These are phyloP conservation scores for Aaosphaeria pasadenensis DNA, from an alignment of 2,329 filamentous ascomycete species.

Conservation along the genomic window DNA sequence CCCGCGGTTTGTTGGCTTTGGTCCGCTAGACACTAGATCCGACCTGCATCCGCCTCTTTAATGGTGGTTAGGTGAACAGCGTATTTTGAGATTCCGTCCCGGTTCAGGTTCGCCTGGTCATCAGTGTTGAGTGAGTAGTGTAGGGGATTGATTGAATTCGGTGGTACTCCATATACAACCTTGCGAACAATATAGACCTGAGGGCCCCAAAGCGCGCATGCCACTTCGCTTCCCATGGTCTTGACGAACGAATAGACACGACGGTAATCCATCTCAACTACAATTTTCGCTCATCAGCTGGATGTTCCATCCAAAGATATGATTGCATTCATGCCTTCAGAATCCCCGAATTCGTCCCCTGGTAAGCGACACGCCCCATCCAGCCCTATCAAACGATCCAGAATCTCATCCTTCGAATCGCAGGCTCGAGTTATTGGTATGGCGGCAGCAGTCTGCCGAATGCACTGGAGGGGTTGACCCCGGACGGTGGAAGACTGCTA, in stretches of 20 bases:
- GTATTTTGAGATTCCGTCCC: conserved; percentile 31
- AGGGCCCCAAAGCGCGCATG: conserved; percentile 28
- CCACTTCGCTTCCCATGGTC: conserved; percentile 21
- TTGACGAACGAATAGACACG: conserved; percentile 17
- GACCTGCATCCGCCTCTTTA: conserved; percentile 25
- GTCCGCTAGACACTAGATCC: conserved; percentile 31
- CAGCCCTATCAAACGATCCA: background rate
- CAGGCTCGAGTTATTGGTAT: conserved; percentile 22
- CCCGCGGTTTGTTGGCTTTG: conserved; percentile 29
- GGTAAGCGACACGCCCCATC: conserved; percentile 13
- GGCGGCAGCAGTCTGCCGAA: conserved; percentile 32
- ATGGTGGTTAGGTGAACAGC: conserved; percentile 28
- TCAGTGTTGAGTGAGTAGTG: background rate
- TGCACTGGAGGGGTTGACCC: conserved; percentile 21
- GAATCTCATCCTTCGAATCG: background rate
- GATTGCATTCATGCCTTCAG: conserved; percentile 37
- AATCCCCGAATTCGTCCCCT: conserved; percentile 30
- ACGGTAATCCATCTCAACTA: conserved; percentile 15
- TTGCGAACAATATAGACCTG: conserved; percentile 27
- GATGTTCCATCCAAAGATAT: conserved; percentile 21
- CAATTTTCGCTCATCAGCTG: conserved; percentile 18
- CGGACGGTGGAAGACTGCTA: conserved; percentile 22
- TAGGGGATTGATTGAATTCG: too few relatives aligned
- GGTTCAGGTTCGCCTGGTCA: conserved; percentile 19
- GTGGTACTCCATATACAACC: too few relatives aligned